phyloP scores from a whole-genome alignment of 2,329 filamentous ascomycete species.

The Colletotrichum scovillei region DNA sequence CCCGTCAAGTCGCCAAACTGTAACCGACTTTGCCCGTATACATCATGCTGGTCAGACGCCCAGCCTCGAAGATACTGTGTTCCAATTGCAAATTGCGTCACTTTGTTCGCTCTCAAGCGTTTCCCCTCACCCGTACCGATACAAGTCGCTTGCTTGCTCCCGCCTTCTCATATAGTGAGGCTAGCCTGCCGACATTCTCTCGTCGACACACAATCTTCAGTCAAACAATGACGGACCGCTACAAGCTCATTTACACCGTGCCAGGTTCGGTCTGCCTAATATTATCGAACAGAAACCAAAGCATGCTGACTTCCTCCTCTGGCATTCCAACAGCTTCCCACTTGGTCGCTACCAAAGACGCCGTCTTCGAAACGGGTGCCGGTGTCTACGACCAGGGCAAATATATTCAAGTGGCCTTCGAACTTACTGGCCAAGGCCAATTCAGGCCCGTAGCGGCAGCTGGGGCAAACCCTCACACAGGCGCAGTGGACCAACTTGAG shows the following conservation, averaged over 20 bases:
- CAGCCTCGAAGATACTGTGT: not conserved
- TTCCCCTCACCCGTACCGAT: not conserved
- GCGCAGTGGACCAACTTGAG: conserved; percentile 55
- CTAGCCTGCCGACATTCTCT: not conserved
- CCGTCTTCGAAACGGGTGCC: conserved; percentile 41
- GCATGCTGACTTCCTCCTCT: not conserved
- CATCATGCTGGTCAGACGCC: not conserved
- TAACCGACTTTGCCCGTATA: no score
- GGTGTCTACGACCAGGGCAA: conserved; percentile 41
- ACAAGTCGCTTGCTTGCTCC: not conserved
- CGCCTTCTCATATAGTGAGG: not conserved
- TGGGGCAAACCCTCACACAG: conserved; percentile 58
- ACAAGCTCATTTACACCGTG: conserved; percentile 34
- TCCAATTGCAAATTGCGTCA: not conserved
- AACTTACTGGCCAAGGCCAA: conserved; percentile 54
- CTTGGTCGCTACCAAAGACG: conserved; percentile 38
- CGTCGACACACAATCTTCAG: not conserved
- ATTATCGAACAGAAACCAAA: not conserved
- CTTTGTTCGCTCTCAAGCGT: not conserved
- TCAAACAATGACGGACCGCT: conserved; percentile 32
- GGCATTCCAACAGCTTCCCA: conserved; percentile 20
- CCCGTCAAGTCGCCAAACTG: not conserved
- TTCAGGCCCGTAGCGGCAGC: conserved; percentile 54
- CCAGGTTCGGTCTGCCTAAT: not conserved
- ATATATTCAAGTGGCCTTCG: conserved; percentile 42